These are phyloP conservation scores for Candida cerambycidarum DNA, from an alignment of 805 yeast species.

Conservation along the genomic window DNA sequence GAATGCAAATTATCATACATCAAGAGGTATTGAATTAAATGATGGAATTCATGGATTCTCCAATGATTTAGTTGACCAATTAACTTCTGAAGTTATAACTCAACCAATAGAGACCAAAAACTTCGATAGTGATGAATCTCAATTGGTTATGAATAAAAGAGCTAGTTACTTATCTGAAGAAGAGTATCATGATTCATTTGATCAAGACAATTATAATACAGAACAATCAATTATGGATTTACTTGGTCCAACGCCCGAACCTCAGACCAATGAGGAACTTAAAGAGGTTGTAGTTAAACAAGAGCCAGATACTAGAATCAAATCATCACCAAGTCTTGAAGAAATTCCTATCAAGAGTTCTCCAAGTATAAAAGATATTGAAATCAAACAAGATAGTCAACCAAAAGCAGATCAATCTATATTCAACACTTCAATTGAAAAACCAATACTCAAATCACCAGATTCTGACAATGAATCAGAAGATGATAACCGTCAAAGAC, in stretches of 20 bases:
- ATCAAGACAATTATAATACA: constrained; percentile 30
- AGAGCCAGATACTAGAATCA: not conserved
- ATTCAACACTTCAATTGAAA: constrained; percentile 7
- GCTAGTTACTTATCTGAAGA: constrained; percentile 12
- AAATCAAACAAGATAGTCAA: constrained; percentile 1
- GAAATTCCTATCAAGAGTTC: constrained; percentile 1
- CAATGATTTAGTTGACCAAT: constrained; percentile 34
- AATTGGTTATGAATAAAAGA: constrained; percentile 13
- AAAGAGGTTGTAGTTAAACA: constrained; percentile 1
- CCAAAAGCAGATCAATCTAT: not conserved
- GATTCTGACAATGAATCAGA: constrained; percentile 1
- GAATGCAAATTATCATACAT: constrained; percentile 14
- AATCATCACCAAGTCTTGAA: constrained; percentile 2
- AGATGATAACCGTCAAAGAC: not conserved
- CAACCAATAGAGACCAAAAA: not conserved
- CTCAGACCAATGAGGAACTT: too few species aligned
- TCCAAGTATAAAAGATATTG: constrained; percentile 4
- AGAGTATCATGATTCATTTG: constrained; percentile 30
- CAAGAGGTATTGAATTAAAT: constrained; percentile 33
- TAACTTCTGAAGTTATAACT: constrained; percentile 13
- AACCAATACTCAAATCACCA: constrained; percentile 7
- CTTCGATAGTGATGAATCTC: constrained; percentile 14
- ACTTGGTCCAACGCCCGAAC: too few species aligned
- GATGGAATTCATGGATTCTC: constrained; percentile 46
- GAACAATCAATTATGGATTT: constrained; percentile 43